Percentiles rank a stretch among this genome's conserved stretches.
These are phyloP conservation scores for Apiospora kogelbergensis DNA, from an alignment of 2,329 filamentous ascomycete genomes.

Conservation along the genomic window DNA sequence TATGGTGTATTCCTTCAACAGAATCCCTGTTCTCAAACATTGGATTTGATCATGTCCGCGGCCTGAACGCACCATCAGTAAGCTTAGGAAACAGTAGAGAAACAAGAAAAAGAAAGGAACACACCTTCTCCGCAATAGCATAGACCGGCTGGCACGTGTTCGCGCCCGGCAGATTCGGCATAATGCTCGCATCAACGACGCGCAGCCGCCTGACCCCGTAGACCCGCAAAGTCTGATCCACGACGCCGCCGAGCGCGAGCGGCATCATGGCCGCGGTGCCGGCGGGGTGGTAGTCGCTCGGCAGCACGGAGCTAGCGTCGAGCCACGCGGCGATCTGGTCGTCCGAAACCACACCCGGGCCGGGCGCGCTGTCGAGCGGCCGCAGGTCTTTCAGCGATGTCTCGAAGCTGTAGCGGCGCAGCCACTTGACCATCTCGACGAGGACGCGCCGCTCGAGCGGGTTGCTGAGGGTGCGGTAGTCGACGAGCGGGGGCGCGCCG, in stretches of 20 bases:
- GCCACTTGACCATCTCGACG: constrained; percentile 38
- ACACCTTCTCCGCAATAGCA: constrained; percentile 42
- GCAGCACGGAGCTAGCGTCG: not conserved
- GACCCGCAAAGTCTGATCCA: constrained; percentile 38
- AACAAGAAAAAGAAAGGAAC: not conserved
- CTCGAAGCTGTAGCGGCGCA: constrained; percentile 35
- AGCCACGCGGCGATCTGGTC: constrained; percentile 27
- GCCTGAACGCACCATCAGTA: constrained; percentile 15
- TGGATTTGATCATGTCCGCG: constrained; percentile 15
- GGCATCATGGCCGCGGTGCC: constrained; percentile 43
- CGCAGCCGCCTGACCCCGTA: constrained; percentile 43
- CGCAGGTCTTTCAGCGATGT: constrained; percentile 33
- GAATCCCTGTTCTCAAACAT: not conserved
- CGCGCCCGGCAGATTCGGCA: constrained; percentile 43
- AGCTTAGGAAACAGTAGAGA: not conserved
- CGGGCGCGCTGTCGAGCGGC: constrained; percentile 34
- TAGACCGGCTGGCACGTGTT: constrained; percentile 48
- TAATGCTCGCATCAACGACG: constrained; percentile 42
- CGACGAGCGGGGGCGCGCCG: constrained; percentile 34
- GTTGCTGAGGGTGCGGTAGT: constrained; percentile 39
- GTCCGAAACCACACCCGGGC: constrained; percentile 30
- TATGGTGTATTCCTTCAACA: not conserved
- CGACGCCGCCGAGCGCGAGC: constrained; percentile 38
- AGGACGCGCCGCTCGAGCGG: constrained; percentile 38
- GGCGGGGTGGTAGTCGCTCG: constrained; percentile 33